Conservation (phyloP, 352 stramenopile genomes). For the Bremia lactucae region DNA sequence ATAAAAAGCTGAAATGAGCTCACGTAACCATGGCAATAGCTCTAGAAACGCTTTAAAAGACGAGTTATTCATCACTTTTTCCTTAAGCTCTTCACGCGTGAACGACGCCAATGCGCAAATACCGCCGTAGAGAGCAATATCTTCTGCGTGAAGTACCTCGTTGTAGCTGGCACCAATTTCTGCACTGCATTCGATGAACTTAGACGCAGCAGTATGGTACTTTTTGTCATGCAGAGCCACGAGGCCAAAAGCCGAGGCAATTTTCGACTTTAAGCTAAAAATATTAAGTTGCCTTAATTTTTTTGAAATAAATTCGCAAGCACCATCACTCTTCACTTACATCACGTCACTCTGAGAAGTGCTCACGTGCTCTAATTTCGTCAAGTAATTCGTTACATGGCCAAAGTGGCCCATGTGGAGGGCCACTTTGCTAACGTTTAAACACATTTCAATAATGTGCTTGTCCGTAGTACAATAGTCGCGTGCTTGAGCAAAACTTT, state of each 20-base stretch:
- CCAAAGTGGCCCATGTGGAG: conserved; percentile 81
- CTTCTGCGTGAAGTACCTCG: conserved; percentile 73
- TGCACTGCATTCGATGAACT: conserved; percentile 73
- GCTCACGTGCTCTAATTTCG: conserved; percentile 76
- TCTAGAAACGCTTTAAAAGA: conserved; percentile 86
- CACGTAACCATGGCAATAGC: conserved; percentile 74
- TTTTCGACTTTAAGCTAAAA: conserved; percentile 70
- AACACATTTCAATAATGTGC: conserved; percentile 85
- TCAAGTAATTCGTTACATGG: conserved; percentile 82
- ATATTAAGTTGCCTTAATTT: conserved; percentile 1
- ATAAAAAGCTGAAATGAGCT: conserved; percentile 85
- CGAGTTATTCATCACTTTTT: conserved; percentile 81
- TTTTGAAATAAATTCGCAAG: neutral
- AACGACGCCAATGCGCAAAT: conserved; percentile 83
- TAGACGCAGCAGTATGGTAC: conserved; percentile 61
- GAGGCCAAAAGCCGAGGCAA: conserved; percentile 64
- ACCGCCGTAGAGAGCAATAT: conserved; percentile 81
- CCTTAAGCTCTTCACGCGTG: conserved; percentile 64
- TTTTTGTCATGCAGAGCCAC: conserved; percentile 74
- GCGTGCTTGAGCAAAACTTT: conserved; percentile 77
- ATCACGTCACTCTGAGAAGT: conserved; percentile 53
- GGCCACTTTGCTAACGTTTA: conserved; percentile 84
- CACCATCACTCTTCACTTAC: conserved; percentile 18
- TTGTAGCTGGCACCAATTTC: conserved; percentile 78
- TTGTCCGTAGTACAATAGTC: conserved; percentile 88